phyloP scores from a whole-genome alignment of 78 protist species.

The Speleostelium caveatum region DNA sequence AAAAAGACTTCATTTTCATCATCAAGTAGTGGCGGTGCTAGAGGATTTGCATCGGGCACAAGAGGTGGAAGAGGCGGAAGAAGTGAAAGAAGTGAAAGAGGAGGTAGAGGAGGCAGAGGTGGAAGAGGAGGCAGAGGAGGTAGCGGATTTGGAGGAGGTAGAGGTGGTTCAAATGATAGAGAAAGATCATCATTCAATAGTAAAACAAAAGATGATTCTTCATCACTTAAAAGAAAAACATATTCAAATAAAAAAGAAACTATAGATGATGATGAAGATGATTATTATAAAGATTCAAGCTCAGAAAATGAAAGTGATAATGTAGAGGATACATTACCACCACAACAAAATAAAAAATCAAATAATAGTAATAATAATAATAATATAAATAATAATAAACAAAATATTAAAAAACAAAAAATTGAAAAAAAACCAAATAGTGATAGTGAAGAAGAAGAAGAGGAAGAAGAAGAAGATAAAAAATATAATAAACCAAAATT shows the following conservation, averaged over 20 bases:
- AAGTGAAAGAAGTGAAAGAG: neutral
- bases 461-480: conserved; percentile 31
- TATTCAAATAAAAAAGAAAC: neutral
- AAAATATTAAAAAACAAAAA: neutral
- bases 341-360: neutral
- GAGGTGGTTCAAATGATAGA: neutral
- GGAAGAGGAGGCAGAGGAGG: neutral
- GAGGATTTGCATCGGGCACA: too few relatives aligned
- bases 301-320: neutral
- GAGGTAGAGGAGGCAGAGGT: conserved; percentile 1
- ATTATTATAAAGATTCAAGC: conserved; percentile 9
- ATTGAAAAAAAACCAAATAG: neutral
- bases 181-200: neutral
- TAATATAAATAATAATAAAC: neutral
- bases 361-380: neutral
- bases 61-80: neutral
- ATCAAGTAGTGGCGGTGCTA: neutral
- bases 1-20: conserved; percentile 10
- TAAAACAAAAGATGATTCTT: neutral
- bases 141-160: neutral
- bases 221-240: neutral
- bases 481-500: neutral
- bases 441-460: conserved; percentile 23
- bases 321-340: neutral
- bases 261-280: neutral